Evolutionary conservation across 306 rosid genomes (phyloP), one percentile per base, ranked within the genome.

Genomic region (Lathyrus tuberosus): DNA sequence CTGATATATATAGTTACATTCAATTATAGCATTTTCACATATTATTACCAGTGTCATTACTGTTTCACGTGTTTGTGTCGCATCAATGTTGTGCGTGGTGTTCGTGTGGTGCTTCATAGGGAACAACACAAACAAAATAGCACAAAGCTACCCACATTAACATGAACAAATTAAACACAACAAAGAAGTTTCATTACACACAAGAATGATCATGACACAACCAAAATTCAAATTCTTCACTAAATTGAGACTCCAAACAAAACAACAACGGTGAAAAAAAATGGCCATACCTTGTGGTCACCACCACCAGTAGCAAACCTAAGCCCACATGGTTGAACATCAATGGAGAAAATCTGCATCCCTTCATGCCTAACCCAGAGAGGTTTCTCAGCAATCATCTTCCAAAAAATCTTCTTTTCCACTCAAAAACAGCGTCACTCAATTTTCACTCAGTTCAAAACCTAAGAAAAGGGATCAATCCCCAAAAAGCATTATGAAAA

Each of bases 301-400:
- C 99, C 99, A 59, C 99, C 99, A 48, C 99, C 99, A 79, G 99
- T 91, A 16, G 97, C 96, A 44, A 94, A 85, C 81, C 99, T 79
- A 37, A 87, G 86, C 8, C 97, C 97, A 13, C 96, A 96, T 2
- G 99, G 97, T 78, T 94, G 99, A 69, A 95, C 91, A 84, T 95
- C 99, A 79, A 95, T 91, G 78, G 96, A 95, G 86, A 95, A 95
- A 77, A 95, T 95, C 59, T 95, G 97, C 96, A 91, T 87, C 4
- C 99, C 97, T 69, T 95, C 97, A 81, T 95, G 99, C 81, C 88
- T 89, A 76, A 95, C 86, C 97, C 97, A 95, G 14, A 88, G 77
- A 67, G 97, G 97, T 73, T 95, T 95, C 83, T 95, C 99, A 4
- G 96, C 91, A 83, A 87, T 91, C 99, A 95, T 94, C 75, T 65